Conservation (phyloP, 352 stramenopile genomes). For the Globisporangium spiculum region DNA sequence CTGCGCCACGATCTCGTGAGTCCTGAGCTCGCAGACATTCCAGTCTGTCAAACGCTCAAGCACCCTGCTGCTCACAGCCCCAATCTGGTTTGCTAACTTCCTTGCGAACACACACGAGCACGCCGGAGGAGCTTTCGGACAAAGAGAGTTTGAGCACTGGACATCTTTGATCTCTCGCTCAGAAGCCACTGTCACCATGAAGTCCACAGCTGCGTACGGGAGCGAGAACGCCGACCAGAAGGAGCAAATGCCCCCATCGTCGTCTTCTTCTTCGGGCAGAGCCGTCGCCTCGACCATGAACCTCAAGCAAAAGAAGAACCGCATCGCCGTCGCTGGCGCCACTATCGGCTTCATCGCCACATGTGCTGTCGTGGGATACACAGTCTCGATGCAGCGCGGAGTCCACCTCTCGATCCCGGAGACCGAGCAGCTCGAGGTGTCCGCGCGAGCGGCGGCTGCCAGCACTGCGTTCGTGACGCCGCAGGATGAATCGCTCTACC, state of each 20-base stretch:
- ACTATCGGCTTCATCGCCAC: constrained; percentile 37
- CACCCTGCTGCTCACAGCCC: no score
- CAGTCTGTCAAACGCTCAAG: not conserved
- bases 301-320: constrained; percentile 41
- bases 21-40: no score
- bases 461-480: constrained; percentile 31
- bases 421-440: constrained; percentile 28
- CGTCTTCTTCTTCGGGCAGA: not conserved
- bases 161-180: not conserved
- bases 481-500: constrained; percentile 40
- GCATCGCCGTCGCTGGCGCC: constrained; percentile 35
- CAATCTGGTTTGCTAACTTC: not conserved
- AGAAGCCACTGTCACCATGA: not conserved
- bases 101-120: not conserved
- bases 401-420: constrained; percentile 7
- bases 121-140: no score
- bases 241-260: not conserved
- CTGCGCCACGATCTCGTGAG: no score
- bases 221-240: not conserved
- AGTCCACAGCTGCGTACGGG: not conserved
- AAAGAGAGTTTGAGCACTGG: no score
- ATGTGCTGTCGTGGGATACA: constrained; percentile 40
- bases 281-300: constrained; percentile 16
- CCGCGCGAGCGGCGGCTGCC: constrained; percentile 20
- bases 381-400: constrained; percentile 19